Conservation (phyloP, 306 rosid genomes). For the Lithocarpus polystachyus region DNA sequence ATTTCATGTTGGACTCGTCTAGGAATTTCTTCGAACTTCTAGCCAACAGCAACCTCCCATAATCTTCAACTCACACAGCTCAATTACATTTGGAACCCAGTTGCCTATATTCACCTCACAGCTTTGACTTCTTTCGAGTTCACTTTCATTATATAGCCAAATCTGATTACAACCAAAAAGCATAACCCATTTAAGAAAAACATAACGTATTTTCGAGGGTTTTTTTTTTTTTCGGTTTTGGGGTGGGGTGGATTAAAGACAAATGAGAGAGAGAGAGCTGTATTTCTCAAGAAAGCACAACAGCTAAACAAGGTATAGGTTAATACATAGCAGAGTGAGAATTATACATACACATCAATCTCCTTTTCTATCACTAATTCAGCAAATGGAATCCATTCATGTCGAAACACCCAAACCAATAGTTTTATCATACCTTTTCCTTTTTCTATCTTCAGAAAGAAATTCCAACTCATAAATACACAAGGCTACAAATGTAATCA, state of each 20-base stretch:
- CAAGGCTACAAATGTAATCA: constrained; percentile 46
- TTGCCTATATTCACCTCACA: no score
- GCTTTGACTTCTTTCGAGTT: no score
- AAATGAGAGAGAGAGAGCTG: no score
- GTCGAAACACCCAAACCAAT: constrained; percentile 43
- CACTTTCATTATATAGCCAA: no score
- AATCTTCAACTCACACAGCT: no score
- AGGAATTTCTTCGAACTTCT: no score
- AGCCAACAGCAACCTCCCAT: no score
- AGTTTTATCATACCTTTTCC: not conserved
- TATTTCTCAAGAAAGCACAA: not conserved
- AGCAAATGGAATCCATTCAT: constrained; percentile 44
- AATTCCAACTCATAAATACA: constrained; percentile 58
- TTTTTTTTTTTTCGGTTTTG: not conserved
- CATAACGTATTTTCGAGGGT: no score
- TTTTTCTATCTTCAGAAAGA: constrained; percentile 25
- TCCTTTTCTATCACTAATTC: constrained; percentile 46
- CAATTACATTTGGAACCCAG: no score
- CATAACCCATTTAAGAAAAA: no score
- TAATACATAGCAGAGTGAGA: constrained; percentile 2
- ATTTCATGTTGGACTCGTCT: no score
- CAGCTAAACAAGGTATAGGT: constrained; percentile 1
- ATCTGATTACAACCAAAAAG: no score
- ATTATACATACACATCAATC: constrained; percentile 52
- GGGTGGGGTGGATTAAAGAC: not conserved